Evolutionary conservation across 2,329 filamentous ascomycete genomes (phyloP), one percentile per base, ranked within the genome.

Genomic region (Chaetomiaceae sp.): DNA sequence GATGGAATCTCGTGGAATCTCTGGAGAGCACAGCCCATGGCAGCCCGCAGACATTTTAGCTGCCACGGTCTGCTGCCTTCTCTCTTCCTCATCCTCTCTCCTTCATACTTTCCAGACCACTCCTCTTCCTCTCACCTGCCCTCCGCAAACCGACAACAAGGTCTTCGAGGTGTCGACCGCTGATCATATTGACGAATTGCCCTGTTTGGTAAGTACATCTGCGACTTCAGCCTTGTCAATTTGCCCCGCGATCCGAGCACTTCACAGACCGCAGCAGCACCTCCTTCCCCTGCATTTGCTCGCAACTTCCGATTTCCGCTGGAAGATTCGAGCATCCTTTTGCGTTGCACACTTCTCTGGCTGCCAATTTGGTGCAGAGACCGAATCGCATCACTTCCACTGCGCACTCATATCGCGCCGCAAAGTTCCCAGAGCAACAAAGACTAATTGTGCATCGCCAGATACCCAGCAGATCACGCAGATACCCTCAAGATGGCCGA

Each of bases 401-500:
- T 45, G n/a, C 20, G 48, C 44, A 39, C 40, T 44, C 37, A 31
- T 7, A 31, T 31, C 27, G n/a, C n/a, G n/a, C n/a, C 14, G 27
- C 27, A 31, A 11, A 31, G n/a, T n/a, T n/a, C n/a, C 9, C 8
- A 9, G 27, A 31, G 25, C 4, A 31, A 31, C 27, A 31, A 27
- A 31, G 9, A 44, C 59, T 59, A 46, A 62, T 44, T 22, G 22
- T 25, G 17, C 19, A 43, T 23, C 36, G 23, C 36, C 56, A 62
- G 62, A 63, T 61, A 64, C 60, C 57, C 58, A 48, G 49, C 29
- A 55, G 45, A 54, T 43, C 46, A 57, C 44, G 33, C 49, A 59
- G 39, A 60, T 51, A 63, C 49, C 58, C 47, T 55, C 76, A 88
- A 73, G 74, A 96, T 95, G 89, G 77, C 90, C 76, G 69, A 97